Conservation (phyloP, 352 stramenopile species). For the Elongisporangium senticosum region DNA sequence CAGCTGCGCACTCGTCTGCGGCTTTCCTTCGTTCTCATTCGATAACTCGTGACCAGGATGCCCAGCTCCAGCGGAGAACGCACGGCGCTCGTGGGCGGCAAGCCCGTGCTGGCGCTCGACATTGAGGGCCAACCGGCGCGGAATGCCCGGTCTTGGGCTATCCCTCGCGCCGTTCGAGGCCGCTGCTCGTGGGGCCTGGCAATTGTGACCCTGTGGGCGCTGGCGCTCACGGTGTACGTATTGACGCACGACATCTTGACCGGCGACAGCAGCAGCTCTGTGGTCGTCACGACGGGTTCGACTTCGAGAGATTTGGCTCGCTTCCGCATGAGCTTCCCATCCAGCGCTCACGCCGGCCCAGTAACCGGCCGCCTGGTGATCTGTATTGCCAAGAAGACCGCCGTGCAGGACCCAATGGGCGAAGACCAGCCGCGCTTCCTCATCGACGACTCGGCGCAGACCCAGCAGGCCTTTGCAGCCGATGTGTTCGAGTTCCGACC, state of each 20-base stretch:
- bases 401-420: constrained; percentile 33
- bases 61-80: neutral
- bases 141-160: neutral
- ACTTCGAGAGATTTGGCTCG: constrained; percentile 7
- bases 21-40: too few relatives aligned
- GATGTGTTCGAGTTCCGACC: constrained; percentile 50
- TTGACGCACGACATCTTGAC: constrained; percentile 8
- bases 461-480: constrained; percentile 55
- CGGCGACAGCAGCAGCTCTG: constrained; percentile 4
- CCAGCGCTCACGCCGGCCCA: constrained; percentile 18
- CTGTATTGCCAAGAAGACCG: constrained; percentile 44
- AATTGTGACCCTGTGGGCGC: constrained; percentile 11
- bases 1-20: too few relatives aligned
- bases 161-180: constrained; percentile 5
- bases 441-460: constrained; percentile 34
- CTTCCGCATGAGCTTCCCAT: constrained; percentile 35
- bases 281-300: neutral
- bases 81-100: constrained; percentile 3
- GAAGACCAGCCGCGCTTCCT: constrained; percentile 55
- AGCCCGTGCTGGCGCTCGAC: constrained; percentile 7
- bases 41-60: too few relatives aligned
- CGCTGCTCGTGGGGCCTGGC: constrained; percentile 16
- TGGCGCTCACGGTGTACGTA: constrained; percentile 2
- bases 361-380: constrained; percentile 56
- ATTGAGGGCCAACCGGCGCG: constrained; percentile 14